Percentiles rank a stretch among this genome's conserved stretches.
Evolutionary conservation across 2,329 filamentous ascomycete genomes (phyloP).

Genomic region (Aaosphaeria arxii): DNA sequence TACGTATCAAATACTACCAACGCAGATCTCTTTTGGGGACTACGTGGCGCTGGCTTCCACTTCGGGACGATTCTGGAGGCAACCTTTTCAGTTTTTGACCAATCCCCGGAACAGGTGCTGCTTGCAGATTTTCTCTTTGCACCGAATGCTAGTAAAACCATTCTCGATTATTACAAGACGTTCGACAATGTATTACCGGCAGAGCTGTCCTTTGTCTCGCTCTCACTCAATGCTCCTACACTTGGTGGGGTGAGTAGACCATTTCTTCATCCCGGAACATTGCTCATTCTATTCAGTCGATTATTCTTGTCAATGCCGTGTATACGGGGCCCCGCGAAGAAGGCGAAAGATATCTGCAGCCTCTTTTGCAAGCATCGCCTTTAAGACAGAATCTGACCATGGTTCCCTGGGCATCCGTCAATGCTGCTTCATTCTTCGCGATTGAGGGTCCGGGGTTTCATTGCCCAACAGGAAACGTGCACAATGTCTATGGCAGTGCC

Average conservation of each 20-base stretch:
- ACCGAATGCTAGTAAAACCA: neutral
- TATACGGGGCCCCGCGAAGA: conserved; percentile 1
- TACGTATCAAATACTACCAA: conserved; percentile 27
- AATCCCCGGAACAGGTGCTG: conserved; percentile 8
- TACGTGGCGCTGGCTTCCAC: conserved; percentile 34
- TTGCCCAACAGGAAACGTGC: neutral
- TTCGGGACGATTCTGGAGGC: conserved; percentile 25
- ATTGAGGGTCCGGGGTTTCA: neutral
- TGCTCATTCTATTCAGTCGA: neutral
- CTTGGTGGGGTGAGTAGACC: no score
- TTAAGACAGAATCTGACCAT: no score
- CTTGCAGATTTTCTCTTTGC: conserved; percentile 6
- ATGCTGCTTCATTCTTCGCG: no score
- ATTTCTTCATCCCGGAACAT: no score
- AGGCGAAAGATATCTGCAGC: neutral
- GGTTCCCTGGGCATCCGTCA: no score
- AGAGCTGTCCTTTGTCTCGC: neutral
- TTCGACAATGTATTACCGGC: neutral
- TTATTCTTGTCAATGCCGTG: neutral
- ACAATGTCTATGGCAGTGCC: conserved; percentile 4
- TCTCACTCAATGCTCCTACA: neutral
- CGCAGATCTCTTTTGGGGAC: conserved; percentile 37
- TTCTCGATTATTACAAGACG: neutral
- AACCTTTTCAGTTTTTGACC: conserved; percentile 9
- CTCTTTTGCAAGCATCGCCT: no score